Evolutionary conservation across 2,329 filamentous ascomycete species (phyloP), one percentile per base, ranked within the genome.

Genomic region (Penicillium hordei): DNA sequence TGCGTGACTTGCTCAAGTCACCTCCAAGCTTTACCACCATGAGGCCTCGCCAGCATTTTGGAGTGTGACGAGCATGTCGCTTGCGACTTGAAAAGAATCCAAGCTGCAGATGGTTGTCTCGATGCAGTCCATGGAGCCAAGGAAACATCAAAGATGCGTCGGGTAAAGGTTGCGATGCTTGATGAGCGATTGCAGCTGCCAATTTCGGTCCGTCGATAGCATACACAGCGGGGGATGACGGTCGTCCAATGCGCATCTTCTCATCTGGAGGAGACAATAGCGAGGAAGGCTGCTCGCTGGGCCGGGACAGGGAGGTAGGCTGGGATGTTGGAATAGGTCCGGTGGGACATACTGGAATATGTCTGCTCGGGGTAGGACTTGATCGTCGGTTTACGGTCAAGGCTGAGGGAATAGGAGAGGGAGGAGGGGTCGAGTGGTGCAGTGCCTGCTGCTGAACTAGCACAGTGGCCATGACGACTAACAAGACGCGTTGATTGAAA

Each of bases 101-200:
- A 60, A 94, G 83, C 70, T 99, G 94, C 53, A 96, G 83, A 60
- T 91, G 87, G 70, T 99, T 99, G 60, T 89, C 86, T 0, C 90
- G 88, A 69, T 97, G 93, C 40, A 97, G 79, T 25, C 94, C 94
- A 76, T 99, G 94, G 25, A 97, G 81, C 94, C 94, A 99, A 2
- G 94, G 94, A 69, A 97, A 99, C 60, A 97, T 90, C 60, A 87
- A 82, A n/a, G 88, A 85, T 0, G 94, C 87, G 55, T 93, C 87
- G 7, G 94, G 93, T 25, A 97, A 81, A 1, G 92, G 89, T 69
- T 96, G 91, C 2, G 86, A 83, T 3, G 93, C 85, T 58, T 86
- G 79, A 68, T 93, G 85, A 63, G 95, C 86, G 34, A 97, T 71
- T 1, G 93, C 91, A 45, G 86, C 81, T 12, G 86, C 85, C 43